These are phyloP conservation scores for Herpetomonas muscarum DNA, from an alignment of 208 protist genomes.

Conservation along the genomic window DNA sequence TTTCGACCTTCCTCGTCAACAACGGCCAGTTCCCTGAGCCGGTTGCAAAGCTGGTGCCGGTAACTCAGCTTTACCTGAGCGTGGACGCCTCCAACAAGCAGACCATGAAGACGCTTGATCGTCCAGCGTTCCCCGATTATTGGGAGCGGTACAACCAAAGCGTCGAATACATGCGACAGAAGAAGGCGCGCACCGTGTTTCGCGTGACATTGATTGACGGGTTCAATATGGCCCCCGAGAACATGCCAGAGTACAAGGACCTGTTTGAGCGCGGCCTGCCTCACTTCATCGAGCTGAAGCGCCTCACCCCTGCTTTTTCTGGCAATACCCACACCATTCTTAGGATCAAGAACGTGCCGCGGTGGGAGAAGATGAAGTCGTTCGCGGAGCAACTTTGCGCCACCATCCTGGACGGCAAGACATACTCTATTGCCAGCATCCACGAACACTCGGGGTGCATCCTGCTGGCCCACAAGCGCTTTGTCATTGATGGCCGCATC, in stretches of 20 bases:
- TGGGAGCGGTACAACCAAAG: slow-evolving; percentile 93
- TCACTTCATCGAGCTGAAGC: slow-evolving; percentile 94
- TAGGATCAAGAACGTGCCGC: slow-evolving; percentile 93
- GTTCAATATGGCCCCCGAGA: slow-evolving; percentile 89
- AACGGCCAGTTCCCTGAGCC: slow-evolving; percentile 91
- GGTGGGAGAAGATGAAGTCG: slow-evolving; percentile 80
- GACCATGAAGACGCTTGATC: slow-evolving; percentile 89
- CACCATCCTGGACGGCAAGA: slow-evolving; percentile 43
- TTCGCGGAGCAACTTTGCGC: slow-evolving; percentile 68
- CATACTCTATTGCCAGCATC: slow-evolving; percentile 72
- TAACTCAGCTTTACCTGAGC: slow-evolving; percentile 94
- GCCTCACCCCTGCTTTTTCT: slow-evolving; percentile 91
- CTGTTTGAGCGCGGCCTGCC: slow-evolving; percentile 85
- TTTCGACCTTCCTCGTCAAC: slow-evolving; percentile 93
- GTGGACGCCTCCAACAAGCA: slow-evolving; percentile 90
- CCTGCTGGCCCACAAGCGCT: slow-evolving; percentile 72
- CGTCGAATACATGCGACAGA: slow-evolving; percentile 83
- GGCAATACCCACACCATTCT: slow-evolving; percentile 72
- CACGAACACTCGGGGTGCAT: slow-evolving; percentile 91
- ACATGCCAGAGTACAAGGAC: slow-evolving; percentile 86
- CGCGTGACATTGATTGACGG: slow-evolving; percentile 95
- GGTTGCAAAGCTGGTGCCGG: slow-evolving; percentile 49
- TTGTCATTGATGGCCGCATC: slow-evolving; percentile 51
- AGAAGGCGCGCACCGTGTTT: slow-evolving; percentile 94
- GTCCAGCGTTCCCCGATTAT: slow-evolving; percentile 91